Evolutionary conservation across 768 basidiomycete genomes (phyloP).

Genomic region (Panaeolus cyanescens): DNA sequence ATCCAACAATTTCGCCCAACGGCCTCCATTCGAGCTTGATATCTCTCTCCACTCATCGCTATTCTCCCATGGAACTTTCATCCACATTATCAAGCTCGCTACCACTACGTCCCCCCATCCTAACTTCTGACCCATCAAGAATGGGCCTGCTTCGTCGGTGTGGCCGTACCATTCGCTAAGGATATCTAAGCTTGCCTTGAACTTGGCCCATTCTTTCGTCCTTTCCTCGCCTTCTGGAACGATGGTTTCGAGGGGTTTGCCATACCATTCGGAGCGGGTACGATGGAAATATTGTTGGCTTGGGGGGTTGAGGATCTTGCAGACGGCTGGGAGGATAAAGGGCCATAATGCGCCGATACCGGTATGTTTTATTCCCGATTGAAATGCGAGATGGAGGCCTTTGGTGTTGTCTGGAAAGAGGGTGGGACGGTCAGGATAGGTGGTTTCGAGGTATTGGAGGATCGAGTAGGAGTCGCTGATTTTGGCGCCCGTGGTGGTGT

Average conservation of each 20-base stretch:
- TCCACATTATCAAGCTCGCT: slow-evolving; percentile 29
- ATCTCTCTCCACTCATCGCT: slow-evolving; percentile 45
- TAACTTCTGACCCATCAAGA: slow-evolving; percentile 36
- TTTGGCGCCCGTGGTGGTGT: slow-evolving; percentile 37
- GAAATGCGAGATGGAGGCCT: slow-evolving; percentile 42
- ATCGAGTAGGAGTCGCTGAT: slow-evolving; percentile 48
- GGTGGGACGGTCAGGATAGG: slow-evolving; percentile 44
- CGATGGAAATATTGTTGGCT: slow-evolving; percentile 34
- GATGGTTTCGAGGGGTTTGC: slow-evolving; percentile 37
- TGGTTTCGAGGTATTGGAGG: slow-evolving; percentile 50
- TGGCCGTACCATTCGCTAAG: slow-evolving; percentile 30
- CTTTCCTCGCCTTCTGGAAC: slow-evolving; percentile 29
- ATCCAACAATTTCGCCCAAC: slow-evolving; percentile 35
- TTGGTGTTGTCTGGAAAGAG: slow-evolving; percentile 35
- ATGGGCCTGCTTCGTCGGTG: slow-evolving; percentile 28
- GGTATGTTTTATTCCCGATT: slow-evolving; percentile 14
- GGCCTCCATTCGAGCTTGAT: slow-evolving; percentile 36
- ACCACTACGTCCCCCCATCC: slow-evolving; percentile 45
- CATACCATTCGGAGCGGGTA: slow-evolving; percentile 34
- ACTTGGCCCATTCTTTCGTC: slow-evolving; percentile 36
- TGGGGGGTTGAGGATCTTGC: slow-evolving; percentile 18
- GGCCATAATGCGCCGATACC: slow-evolving; percentile 17
- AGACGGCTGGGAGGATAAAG: slow-evolving; percentile 20
- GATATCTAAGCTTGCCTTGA: slow-evolving; percentile 32
- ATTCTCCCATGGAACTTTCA: slow-evolving; percentile 32